These are phyloP conservation scores for Lindgomyces ingoldianus DNA, from an alignment of 495 filamentous ascomycete species.

Conservation along the genomic window DNA sequence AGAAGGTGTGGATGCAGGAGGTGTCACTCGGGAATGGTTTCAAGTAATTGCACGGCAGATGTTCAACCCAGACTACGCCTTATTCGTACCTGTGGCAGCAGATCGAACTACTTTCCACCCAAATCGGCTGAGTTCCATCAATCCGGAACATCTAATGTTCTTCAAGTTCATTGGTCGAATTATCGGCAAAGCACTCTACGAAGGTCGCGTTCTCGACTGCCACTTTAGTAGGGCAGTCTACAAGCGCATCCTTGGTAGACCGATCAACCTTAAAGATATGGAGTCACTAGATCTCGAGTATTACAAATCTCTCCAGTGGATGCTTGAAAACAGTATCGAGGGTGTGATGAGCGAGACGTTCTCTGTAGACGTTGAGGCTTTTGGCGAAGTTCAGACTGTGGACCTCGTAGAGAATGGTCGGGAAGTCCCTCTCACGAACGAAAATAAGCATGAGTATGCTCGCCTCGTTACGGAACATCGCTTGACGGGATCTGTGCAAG, in stretches of 20 bases:
- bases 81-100: slow-evolving; percentile 96
- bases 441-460: slow-evolving; percentile 98
- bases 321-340: slow-evolving; percentile 98
- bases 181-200: slow-evolving; percentile 97
- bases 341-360: slow-evolving; percentile 98
- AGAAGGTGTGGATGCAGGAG: slow-evolving; percentile 96
- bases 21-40: slow-evolving; percentile 99
- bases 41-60: slow-evolving; percentile 95
- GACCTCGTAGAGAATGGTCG: slow-evolving; percentile 85
- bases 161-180: slow-evolving; percentile 99
- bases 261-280: slow-evolving; percentile 98
- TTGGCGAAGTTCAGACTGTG: slow-evolving; percentile 82
- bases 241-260: slow-evolving; percentile 90
- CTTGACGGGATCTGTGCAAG: slow-evolving; percentile 84
- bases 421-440: slow-evolving; percentile 91
- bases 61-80: slow-evolving; percentile 97
- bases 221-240: slow-evolving; percentile 99
- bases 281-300: slow-evolving; percentile 97
- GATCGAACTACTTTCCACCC: slow-evolving; percentile 99
- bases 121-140: slow-evolving; percentile 88
- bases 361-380: slow-evolving; percentile 87
- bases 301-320: slow-evolving; percentile 99
- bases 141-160: slow-evolving; percentile 93
- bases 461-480: slow-evolving; percentile 92
- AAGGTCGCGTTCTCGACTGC: slow-evolving; percentile 93